Evolutionary conservation across 139 green algal species (phyloP).

Genomic region (Coelastrella sp.): DNA sequence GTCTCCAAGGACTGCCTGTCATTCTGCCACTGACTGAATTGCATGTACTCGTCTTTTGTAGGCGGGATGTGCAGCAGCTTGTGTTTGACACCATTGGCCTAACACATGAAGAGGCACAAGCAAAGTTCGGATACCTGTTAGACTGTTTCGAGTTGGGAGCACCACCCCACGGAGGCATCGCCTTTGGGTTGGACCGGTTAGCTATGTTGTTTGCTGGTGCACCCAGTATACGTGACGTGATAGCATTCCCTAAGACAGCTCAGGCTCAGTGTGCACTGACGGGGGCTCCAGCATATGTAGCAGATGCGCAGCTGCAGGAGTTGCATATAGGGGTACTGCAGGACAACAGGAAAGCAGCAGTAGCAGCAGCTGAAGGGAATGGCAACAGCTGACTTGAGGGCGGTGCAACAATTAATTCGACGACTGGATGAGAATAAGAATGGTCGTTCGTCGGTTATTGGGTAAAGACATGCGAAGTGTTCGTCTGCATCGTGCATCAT

Average conservation of each 20-base stretch:
- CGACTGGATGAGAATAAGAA: too few species aligned
- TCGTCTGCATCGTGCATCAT: too few species aligned
- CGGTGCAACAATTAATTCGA: neutral
- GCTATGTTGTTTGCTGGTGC: conserved; percentile 93
- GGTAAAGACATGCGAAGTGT: too few species aligned
- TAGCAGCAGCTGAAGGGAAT: neutral
- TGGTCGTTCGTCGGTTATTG: too few species aligned
- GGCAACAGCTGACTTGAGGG: neutral
- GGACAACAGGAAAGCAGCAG: neutral
- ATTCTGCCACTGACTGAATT: neutral
- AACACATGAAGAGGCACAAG: conserved; percentile 77
- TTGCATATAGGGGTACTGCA: conserved; percentile 63
- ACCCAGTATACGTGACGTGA: conserved; percentile 96
- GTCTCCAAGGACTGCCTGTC: too few species aligned
- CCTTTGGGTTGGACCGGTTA: conserved; percentile 95
- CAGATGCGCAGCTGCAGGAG: conserved; percentile 73
- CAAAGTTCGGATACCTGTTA: conserved; percentile 92
- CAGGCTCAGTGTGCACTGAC: conserved; percentile 92
- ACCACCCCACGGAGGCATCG: conserved; percentile 95
- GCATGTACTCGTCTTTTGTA: conserved; percentile 32
- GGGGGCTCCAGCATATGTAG: conserved; percentile 74
- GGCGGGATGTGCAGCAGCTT: conserved; percentile 89
- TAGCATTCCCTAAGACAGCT: conserved; percentile 99
- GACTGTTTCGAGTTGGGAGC: conserved; percentile 89
- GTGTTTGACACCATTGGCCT: conserved; percentile 96